Conservation (phyloP, 192 early-diverging fungal species). For the Fimicolochytrium jonesii region DNA sequence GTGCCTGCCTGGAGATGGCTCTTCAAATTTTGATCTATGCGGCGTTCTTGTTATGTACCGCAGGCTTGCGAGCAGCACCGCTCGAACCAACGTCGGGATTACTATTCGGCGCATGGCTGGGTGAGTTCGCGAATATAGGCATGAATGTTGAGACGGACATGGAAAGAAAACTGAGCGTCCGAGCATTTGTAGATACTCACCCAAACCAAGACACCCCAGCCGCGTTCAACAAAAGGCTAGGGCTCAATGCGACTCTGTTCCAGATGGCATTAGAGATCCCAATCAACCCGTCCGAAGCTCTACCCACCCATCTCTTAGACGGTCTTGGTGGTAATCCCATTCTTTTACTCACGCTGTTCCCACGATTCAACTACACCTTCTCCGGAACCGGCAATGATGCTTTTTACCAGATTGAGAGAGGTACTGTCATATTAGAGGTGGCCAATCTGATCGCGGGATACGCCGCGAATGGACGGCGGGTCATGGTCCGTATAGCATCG, state of each 20-base stretch:
- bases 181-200: neutral
- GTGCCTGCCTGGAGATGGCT: too few species aligned
- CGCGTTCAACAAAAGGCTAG: slow-evolving; percentile 38
- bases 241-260: slow-evolving; percentile 34
- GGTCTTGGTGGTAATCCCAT: slow-evolving; percentile 20
- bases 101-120: slow-evolving; percentile 14
- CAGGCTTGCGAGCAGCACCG: neutral
- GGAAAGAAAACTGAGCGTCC: neutral
- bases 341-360: slow-evolving; percentile 29
- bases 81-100: slow-evolving; percentile 14
- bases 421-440: slow-evolving; percentile 11
- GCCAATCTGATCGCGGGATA: slow-evolving; percentile 18
- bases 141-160: too few species aligned
- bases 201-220: slow-evolving; percentile 34
- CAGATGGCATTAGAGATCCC: slow-evolving; percentile 37
- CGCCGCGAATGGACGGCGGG: slow-evolving; percentile 2
- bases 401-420: slow-evolving; percentile 7
- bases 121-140: too few species aligned
- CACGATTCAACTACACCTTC: neutral
- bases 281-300: neutral
- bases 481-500: slow-evolving; percentile 24
- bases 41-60: too few species aligned
- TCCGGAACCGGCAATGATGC: slow-evolving; percentile 6
- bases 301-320: slow-evolving; percentile 17
- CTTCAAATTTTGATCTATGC: too few species aligned